Evolutionary conservation across 148 eudicot genomes (phyloP), one percentile per base, ranked within the genome.

Genomic region (Linanthus parryae): DNA sequence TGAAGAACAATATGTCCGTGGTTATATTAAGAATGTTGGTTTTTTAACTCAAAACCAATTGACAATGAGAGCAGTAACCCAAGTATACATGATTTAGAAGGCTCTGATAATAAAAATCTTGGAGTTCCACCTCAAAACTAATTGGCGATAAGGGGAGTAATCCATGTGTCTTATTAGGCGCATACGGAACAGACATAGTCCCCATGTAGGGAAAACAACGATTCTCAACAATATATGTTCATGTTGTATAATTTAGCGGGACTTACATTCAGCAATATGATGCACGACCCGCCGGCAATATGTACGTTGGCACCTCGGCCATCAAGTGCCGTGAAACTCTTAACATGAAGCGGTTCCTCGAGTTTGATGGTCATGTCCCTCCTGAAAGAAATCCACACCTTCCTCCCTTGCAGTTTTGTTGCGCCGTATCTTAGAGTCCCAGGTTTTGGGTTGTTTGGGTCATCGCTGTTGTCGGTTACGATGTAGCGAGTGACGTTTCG

Each of bases 391-490:
- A 90, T 76, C 95, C 95, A 90, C 40, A 67, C 64, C 44, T 66
- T 76, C n/a, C n/a, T n/a, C 1, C 87, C 84, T 0, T 50, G 55
- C 16, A 88, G 4, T 35, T 64, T 65, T 46, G 85, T 83, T 33
- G 66, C 70, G 7, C 82, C 97, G 41, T 69, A 76, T 15, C 95
- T 73, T 18, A 91, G 67, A 2, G 84, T 83, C 24, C 89, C 97
- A 0, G 75, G 70, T 22, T 54, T 72, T 7, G 95, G 95, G 68
- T 47, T 70, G 36, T 56, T 4, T 1, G 76, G 52, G 25, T 91
- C 68, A 17, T 91, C 89, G 1, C 65, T 65, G 10, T 82, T 70
- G 56, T 86, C 82, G 0, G 82, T 91, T 15, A 91, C 97, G 22
- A 56, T 57, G 61, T 86, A 86, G 5, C 46, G 36, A 0, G 37